These are phyloP conservation scores for Peniophora sp. DNA, from an alignment of 1,284 basidiomycete genomes.

Conservation along the genomic window DNA sequence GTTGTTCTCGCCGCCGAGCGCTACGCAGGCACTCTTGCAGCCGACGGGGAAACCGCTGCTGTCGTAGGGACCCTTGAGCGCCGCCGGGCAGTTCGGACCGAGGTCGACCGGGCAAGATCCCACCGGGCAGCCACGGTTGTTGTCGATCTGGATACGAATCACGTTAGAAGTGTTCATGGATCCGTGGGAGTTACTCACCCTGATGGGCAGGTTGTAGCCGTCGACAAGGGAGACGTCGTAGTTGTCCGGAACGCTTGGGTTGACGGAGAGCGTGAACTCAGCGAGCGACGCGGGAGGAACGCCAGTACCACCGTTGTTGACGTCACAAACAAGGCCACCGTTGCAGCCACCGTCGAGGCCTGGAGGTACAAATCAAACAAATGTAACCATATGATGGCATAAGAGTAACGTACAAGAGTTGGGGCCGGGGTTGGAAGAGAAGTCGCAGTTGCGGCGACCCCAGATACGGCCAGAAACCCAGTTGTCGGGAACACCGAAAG, in stretches of 20 bases:
- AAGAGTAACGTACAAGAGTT: constrained; percentile 27
- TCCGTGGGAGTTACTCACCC: constrained; percentile 15
- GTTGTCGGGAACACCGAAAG: constrained; percentile 18
- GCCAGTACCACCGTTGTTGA: constrained; percentile 31
- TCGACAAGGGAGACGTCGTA: constrained; percentile 31
- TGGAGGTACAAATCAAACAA: too few species aligned
- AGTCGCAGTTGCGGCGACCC: constrained; percentile 38
- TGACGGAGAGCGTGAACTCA: constrained; percentile 31
- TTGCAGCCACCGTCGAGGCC: constrained; percentile 34
- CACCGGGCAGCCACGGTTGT: constrained; percentile 23
- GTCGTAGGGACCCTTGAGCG: constrained; percentile 20
- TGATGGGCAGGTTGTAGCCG: constrained; percentile 28
- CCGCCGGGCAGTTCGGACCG: constrained; percentile 18
- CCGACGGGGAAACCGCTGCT: constrained; percentile 24
- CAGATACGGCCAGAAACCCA: constrained; percentile 19
- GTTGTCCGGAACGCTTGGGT: constrained; percentile 23
- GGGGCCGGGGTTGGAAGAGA: constrained; percentile 31
- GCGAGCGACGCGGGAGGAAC: constrained; percentile 38
- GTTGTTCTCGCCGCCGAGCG: constrained; percentile 11
- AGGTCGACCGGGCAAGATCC: constrained; percentile 26
- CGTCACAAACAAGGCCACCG: constrained; percentile 37
- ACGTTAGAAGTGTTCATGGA: constrained; percentile 21
- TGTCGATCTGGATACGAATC: constrained; percentile 26
- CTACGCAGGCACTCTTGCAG: constrained; percentile 19
- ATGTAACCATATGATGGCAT: too few species aligned